A percentile compares a stretch with the other conserved stretches of the same genome.
phyloP scores from a whole-genome alignment of 306 rosid genomes.

The Pyrus bretschneideri region DNA sequence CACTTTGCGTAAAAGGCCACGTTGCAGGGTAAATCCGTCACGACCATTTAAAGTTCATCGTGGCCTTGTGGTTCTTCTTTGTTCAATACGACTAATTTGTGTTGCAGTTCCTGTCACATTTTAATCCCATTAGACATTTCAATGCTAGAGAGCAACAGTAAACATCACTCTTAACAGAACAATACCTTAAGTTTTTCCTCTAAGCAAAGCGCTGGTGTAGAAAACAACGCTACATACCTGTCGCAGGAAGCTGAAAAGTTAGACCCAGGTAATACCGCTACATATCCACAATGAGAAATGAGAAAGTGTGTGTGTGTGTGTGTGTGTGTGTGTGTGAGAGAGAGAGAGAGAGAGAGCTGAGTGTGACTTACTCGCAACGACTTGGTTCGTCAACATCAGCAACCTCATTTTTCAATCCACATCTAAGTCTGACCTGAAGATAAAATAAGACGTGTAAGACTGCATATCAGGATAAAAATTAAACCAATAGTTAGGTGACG shows the following conservation, averaged over 20 bases:
- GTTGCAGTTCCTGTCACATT: slow-evolving; percentile 67
- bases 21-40: background rate
- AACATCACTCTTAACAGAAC: background rate
- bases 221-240: slow-evolving; percentile 82
- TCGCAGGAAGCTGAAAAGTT: slow-evolving; percentile 10
- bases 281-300: background rate
- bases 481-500: background rate
- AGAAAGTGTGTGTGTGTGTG: background rate
- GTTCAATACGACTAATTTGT: slow-evolving; percentile 65
- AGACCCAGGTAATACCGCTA: background rate
- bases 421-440: slow-evolving; percentile 73
- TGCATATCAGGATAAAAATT: background rate
- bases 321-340: background rate
- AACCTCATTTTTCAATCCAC: slow-evolving; percentile 81
- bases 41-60: slow-evolving; percentile 61
- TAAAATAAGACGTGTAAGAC: background rate
- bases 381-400: slow-evolving; percentile 96
- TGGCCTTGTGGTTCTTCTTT: slow-evolving; percentile 53
- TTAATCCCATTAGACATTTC: slow-evolving; percentile 18
- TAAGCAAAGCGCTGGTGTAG: slow-evolving; percentile 72
- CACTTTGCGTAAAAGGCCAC: slow-evolving; percentile 18
- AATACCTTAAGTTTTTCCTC: slow-evolving; percentile 85
- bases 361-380: slow-evolving; percentile 81
- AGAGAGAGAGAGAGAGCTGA: background rate
- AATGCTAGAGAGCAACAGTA: background rate